Base-by-base conservation (phyloP, 169 alveolate species). In the Plasmodium fragile region DNA sequence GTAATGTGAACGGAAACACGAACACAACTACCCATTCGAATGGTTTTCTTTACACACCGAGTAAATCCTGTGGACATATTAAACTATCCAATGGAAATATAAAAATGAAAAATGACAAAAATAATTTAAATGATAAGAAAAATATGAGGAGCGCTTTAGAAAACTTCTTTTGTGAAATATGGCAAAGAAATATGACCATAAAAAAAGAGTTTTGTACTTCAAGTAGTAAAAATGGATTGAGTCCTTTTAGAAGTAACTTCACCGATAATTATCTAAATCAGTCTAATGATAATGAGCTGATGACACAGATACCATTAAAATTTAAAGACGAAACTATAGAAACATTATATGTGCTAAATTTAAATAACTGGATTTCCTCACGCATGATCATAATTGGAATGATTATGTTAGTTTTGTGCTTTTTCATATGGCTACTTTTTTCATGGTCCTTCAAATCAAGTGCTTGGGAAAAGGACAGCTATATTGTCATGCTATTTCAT, bases 311-410 rank as follows among this genome's bases (percentile, higher is more conserved):
- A 53, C 96, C 96, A 1, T 92, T 95, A 49, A 95, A 90, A 92
- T 95, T 89, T 93, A 95, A 73, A 41, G 84, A 90, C 65, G 93
- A 92, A 11, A 69, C 94, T 2, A 18, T 96, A 77, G 97, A 96
- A 82, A 73, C 92, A 11, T 72, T 96, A 45, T 96, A 93, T 82
- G 97, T 94, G 6, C 83, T 96, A 73, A 96, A 96, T 75, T 65
- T 96, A 36, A 96, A 91, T 79, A 52, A 78, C 28, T 72, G 93
- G 94, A 94, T 92, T 34, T 82, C 79, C 16, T 53, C 85, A 59
- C 65, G 94, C 81, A 70, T 95, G 72, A 52, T 93, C 25, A 43
- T 81, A 11, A 65, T 92, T 13, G 92, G 95, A 80, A 18, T 91
- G 22, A 41, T 91, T 30, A 84, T 92, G 94, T 43, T 96, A 45